These are phyloP conservation scores for Camellia lanceoleosa DNA, from an alignment of 148 eudicot genomes.

Conservation along the genomic window DNA sequence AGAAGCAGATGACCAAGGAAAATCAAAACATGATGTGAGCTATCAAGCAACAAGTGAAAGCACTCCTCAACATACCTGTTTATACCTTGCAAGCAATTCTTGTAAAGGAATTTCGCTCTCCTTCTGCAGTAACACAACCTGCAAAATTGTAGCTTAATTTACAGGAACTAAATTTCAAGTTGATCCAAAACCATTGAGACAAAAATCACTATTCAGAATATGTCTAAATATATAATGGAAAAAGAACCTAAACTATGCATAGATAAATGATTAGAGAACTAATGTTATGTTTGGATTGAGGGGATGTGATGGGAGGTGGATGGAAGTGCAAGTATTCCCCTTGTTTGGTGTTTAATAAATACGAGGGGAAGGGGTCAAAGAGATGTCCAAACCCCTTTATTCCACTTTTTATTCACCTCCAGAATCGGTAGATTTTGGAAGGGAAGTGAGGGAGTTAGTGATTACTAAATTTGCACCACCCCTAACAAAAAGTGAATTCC, in stretches of 20 bases:
- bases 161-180: conserved; percentile 8
- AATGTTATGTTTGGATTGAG: neutral
- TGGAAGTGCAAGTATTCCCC: too few relatives aligned
- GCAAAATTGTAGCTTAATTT: conserved; percentile 19
- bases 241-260: neutral
- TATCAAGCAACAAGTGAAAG: conserved; percentile 6
- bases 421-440: too few relatives aligned
- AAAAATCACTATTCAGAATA: neutral
- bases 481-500: too few relatives aligned
- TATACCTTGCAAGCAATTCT: conserved; percentile 82
- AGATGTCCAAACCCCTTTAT: too few relatives aligned
- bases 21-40: conserved; percentile 4
- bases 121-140: conserved; percentile 85
- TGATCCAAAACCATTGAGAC: neutral
- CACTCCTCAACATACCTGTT: conserved; percentile 47
- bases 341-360: too few relatives aligned
- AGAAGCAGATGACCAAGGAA: neutral
- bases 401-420: too few relatives aligned
- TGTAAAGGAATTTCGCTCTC: conserved; percentile 87
- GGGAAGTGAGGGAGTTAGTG: too few relatives aligned
- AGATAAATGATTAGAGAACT: neutral
- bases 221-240: neutral
- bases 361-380: too few relatives aligned
- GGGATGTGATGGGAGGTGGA: too few relatives aligned
- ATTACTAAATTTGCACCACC: too few relatives aligned